Evolutionary conservation across 2,329 filamentous ascomycete species (phyloP).

Genomic region (Phialemoniopsis sp.): DNA sequence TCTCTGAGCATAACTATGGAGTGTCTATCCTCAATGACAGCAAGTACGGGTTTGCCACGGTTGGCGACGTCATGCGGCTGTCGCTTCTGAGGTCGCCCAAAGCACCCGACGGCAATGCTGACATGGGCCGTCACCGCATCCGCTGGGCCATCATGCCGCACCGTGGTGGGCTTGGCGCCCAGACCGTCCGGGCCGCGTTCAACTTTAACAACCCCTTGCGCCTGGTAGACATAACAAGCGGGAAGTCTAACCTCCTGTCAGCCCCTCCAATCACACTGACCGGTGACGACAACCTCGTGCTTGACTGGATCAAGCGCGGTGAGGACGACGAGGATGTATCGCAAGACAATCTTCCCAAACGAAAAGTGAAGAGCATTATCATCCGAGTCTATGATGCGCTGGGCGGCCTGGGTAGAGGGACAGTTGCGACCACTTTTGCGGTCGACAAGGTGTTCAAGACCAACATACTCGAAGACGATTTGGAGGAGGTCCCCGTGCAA

Average conservation of each 20-base stretch:
- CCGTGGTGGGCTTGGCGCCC: constrained; percentile 62
- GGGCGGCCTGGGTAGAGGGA: constrained; percentile 55
- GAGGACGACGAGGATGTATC: constrained; percentile 40
- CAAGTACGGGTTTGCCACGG: constrained; percentile 93
- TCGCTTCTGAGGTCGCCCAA: constrained; percentile 84
- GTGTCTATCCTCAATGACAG: constrained; percentile 92
- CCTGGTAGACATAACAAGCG: constrained; percentile 28
- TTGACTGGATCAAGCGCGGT: constrained; percentile 62
- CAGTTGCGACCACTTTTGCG: constrained; percentile 39
- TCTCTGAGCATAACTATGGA: constrained; percentile 83
- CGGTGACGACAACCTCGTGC: constrained; percentile 45
- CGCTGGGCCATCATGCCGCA: constrained; percentile 91
- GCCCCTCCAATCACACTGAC: constrained; percentile 37
- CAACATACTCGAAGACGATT: constrained; percentile 63
- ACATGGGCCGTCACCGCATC: constrained; percentile 87
- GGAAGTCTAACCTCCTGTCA: not conserved
- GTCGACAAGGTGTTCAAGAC: constrained; percentile 58
- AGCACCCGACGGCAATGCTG: constrained; percentile 86
- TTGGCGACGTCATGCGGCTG: constrained; percentile 83
- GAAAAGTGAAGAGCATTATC: constrained; percentile 43
- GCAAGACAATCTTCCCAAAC: constrained; percentile 3
- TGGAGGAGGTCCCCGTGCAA: constrained; percentile 39
- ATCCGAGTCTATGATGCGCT: constrained; percentile 61
- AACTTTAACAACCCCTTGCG: constrained; percentile 85
- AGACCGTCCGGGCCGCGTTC: constrained; percentile 77